Conservation (phyloP, 2,329 filamentous ascomycete genomes). For the Colletotrichum tropicicola region DNA sequence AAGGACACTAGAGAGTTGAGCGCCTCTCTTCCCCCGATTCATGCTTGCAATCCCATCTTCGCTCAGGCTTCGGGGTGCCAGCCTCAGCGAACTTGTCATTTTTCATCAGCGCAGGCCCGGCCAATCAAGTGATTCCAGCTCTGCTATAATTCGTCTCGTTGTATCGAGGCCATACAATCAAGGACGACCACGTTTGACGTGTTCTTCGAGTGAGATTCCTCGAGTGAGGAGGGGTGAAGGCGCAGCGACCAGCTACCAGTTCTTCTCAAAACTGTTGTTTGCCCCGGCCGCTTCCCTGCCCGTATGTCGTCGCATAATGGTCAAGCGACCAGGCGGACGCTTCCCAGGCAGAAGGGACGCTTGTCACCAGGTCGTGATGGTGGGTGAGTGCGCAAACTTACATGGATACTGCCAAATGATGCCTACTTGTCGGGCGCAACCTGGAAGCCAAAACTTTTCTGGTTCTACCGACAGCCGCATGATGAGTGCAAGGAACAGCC, state of each 20-base stretch:
- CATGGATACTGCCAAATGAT: not conserved
- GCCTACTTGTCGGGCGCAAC: not conserved
- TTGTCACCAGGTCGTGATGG: not conserved
- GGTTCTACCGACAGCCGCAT: not conserved
- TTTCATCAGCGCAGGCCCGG: too few relatives aligned
- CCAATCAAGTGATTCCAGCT: too few relatives aligned
- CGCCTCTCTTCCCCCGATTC: conserved; percentile 22
- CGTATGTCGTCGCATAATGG: conserved; percentile 7
- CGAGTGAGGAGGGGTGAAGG: too few relatives aligned
- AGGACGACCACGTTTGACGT: too few relatives aligned
- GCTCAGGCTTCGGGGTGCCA: not conserved
- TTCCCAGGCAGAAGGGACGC: not conserved
- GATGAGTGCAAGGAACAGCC: not conserved
- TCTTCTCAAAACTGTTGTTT: not conserved
- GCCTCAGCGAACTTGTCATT: too few relatives aligned
- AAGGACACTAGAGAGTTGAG: too few relatives aligned
- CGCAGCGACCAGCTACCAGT: not conserved
- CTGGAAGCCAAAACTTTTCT: not conserved
- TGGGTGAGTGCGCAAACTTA: not conserved
- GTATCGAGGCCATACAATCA: too few relatives aligned
- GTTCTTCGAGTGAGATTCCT: too few relatives aligned
- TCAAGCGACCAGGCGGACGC: not conserved
- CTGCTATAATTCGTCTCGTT: too few relatives aligned
- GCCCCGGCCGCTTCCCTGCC: not conserved
- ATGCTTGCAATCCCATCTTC: not conserved